Conservation (phyloP, 1,284 basidiomycete species). For the Hypsizygus ulmarius region DNA sequence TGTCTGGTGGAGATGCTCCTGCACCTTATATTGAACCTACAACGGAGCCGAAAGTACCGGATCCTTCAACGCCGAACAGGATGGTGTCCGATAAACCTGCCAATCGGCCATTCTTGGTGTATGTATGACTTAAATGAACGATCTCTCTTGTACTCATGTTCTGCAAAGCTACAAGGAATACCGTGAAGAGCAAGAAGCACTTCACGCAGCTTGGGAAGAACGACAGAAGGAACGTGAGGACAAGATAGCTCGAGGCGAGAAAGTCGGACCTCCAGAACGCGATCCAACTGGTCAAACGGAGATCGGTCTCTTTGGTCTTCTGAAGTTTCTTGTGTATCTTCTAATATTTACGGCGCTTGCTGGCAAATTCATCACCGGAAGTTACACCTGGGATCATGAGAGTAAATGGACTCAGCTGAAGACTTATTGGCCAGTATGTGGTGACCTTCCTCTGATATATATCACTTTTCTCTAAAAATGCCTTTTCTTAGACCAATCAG, state of each 20-base stretch:
- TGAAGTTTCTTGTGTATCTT: constrained; percentile 65
- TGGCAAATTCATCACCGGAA: constrained; percentile 80
- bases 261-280: constrained; percentile 65
- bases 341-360: constrained; percentile 54
- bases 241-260: constrained; percentile 70
- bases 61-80: constrained; percentile 20
- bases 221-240: constrained; percentile 69
- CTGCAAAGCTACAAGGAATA: constrained; percentile 64
- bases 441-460: constrained; percentile 1
- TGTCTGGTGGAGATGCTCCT: constrained; percentile 35
- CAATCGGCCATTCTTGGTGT: constrained; percentile 81
- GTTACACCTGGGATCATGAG: constrained; percentile 76
- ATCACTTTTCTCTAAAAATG: constrained; percentile 5
- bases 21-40: constrained; percentile 15
- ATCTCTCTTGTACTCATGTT: constrained; percentile 13
- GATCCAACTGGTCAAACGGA: constrained; percentile 70
- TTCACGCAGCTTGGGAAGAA: constrained; percentile 65
- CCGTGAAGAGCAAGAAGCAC: constrained; percentile 55
- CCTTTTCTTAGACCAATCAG: constrained; percentile 45
- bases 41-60: constrained; percentile 15
- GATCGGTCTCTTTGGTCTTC: constrained; percentile 58
- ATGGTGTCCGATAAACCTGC: constrained; percentile 74
- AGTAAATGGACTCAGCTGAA: constrained; percentile 55
- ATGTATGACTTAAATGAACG: constrained; percentile 31
- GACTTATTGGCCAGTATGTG: constrained; percentile 60